Base-by-base conservation (phyloP, 2,329 filamentous ascomycete species). In the Phialocephala sp. region DNA sequence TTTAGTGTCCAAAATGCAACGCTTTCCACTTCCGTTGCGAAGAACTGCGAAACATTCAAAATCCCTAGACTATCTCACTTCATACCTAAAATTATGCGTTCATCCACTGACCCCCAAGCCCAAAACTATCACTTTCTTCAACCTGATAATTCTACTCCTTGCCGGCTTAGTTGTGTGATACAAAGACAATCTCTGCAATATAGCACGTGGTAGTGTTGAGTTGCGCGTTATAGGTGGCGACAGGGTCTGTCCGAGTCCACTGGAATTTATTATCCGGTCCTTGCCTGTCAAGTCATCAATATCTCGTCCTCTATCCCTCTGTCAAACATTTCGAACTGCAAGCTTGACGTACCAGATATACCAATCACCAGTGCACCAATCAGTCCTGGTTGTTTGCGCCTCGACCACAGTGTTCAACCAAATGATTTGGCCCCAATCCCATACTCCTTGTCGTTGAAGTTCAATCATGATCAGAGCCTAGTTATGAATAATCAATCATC, bases 401-500 rank as follows among this genome's bases (percentile, higher is more conserved):
- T 64, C 64, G 2, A 70, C 47, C 2, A 68, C 37, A 15, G 69
- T 64, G 50, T 72, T 67, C 9, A 27, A 32, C 67, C 64, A 72
- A 8, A 50, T 55, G 14, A 71, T 60, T 0, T 60, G 8, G 0
- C 70, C 69, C 20, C 67, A 72, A 32, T 72, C 60, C 69, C 70
- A 72, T 1, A 54, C 67, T 15, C 64, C 67, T 1, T 39, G 24
- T 9, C 60, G 62, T 58, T 72, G 68, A 4, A 70, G 36, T 27
- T 72, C 70, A 39, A 70, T 66, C 4, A 66, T 67, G 27, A 70
- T 22, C 12, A 64, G 8, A 2, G 68, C 62, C 18, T 57, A 35
- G 1, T 32, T 14, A 1, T 18, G 18, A 20, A 9, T 8, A 24
- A 1, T 50, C 45, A 50, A n/a, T 27, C 22, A 27, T 14, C 9